Evolutionary conservation across 2,329 filamentous ascomycete species (phyloP).

Genomic region (Clonostachys rosea): DNA sequence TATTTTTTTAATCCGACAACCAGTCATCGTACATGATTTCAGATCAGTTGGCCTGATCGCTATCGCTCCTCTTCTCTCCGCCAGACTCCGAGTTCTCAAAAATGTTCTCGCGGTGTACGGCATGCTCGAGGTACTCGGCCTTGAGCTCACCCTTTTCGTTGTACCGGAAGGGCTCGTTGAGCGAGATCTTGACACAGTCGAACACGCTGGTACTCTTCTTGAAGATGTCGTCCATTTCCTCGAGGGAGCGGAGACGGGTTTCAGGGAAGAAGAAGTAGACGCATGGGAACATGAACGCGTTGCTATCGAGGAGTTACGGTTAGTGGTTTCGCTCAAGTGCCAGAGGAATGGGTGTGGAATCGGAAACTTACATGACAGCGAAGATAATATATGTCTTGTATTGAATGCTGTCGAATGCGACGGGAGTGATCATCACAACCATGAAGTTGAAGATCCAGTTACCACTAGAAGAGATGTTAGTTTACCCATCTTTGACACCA

Average conservation of each 20-base stretch:
- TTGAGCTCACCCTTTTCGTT: background rate
- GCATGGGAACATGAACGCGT: conserved; percentile 17
- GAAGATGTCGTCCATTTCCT: conserved; percentile 51
- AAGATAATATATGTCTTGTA: conserved; percentile 54
- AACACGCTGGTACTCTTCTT: conserved; percentile 5
- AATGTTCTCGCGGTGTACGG: too few species aligned
- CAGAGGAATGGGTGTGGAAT: too few species aligned
- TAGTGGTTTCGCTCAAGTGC: too few species aligned
- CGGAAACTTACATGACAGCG: conserved; percentile 23
- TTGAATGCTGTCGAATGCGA: conserved; percentile 54
- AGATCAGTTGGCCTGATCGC: too few species aligned
- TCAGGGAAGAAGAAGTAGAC: conserved; percentile 39
- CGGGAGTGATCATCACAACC: conserved; percentile 70
- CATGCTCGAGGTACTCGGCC: background rate
- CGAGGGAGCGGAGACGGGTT: conserved; percentile 41
- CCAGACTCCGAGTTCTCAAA: too few species aligned
- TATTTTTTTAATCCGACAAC: too few species aligned
- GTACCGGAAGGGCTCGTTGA: background rate
- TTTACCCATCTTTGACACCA: conserved; percentile 63
- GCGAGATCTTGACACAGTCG: background rate
- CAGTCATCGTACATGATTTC: too few species aligned
- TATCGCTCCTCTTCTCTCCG: too few species aligned
- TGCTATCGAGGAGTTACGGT: too few species aligned
- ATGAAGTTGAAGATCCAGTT: conserved; percentile 20
- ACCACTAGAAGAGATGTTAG: background rate